A percentile compares a stretch with the other conserved stretches of the same genome.
phyloP scores from a whole-genome alignment of 2,329 filamentous ascomycete genomes.

The Drechslerella dactyloides region DNA sequence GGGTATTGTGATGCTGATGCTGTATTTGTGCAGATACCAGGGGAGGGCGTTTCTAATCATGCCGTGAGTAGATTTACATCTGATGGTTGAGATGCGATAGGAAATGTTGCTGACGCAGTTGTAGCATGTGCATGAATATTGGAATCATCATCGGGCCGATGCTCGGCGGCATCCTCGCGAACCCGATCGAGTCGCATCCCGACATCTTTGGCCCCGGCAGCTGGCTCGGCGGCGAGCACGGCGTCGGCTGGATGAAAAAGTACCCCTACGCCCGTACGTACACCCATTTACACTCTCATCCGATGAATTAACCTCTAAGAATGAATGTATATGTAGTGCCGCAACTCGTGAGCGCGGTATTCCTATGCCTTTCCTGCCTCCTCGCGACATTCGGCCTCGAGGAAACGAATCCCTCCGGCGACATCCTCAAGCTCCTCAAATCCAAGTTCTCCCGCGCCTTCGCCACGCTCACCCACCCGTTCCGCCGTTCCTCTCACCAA shows the following conservation, averaged over 20 bases:
- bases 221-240: constrained; percentile 51
- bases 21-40: constrained; percentile 38
- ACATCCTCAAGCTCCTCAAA: constrained; percentile 17
- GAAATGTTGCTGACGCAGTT: not conserved
- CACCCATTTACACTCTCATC: not conserved
- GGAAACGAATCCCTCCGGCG: constrained; percentile 43
- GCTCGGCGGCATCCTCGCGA: constrained; percentile 61
- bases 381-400: constrained; percentile 24
- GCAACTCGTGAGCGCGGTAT: constrained; percentile 64
- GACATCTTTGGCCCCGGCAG: constrained; percentile 60
- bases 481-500: constrained; percentile 55
- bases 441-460: constrained; percentile 6
- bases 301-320: not conserved
- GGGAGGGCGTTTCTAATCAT: constrained; percentile 60
- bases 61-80: constrained; percentile 53
- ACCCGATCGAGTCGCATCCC: constrained; percentile 59
- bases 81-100: constrained; percentile 1
- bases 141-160: constrained; percentile 68
- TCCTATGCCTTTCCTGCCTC: constrained; percentile 57
- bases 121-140: constrained; percentile 71
- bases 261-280: constrained; percentile 62
- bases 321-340: constrained; percentile 57
- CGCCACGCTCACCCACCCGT: constrained; percentile 8
- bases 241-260: constrained; percentile 59
- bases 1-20: constrained; percentile 4